A percentile compares a stretch with the other conserved stretches of the same genome.
These are phyloP conservation scores for Alternaria tenuissima DNA, from an alignment of 2,329 filamentous ascomycete genomes.

Conservation along the genomic window DNA sequence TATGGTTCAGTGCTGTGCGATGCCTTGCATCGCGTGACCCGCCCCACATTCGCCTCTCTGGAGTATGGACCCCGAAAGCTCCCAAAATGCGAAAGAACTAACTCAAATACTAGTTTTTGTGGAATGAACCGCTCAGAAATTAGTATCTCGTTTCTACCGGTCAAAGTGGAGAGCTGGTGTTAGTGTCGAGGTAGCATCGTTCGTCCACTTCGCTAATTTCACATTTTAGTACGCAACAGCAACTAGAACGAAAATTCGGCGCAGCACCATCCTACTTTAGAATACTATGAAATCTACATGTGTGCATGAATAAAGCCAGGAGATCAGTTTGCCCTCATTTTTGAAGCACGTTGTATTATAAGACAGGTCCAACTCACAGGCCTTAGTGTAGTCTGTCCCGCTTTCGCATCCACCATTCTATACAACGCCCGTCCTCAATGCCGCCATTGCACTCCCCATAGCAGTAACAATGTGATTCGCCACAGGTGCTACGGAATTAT, in stretches of 20 bases:
- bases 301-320: background rate
- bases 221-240: background rate
- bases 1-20: background rate
- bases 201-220: background rate
- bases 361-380: background rate
- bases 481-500: constrained; percentile 25
- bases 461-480: constrained; percentile 30
- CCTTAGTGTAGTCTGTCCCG: background rate
- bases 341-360: background rate
- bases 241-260: background rate
- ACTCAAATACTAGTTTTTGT: background rate
- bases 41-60: background rate
- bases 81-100: background rate
- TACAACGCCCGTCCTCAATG: constrained; percentile 24
- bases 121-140: background rate
- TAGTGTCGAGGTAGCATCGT: background rate
- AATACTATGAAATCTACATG: background rate
- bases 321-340: background rate
- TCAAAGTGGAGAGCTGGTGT: background rate
- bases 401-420: background rate
- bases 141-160: background rate
- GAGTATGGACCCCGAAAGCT: background rate
- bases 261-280: background rate
- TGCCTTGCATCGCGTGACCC: background rate
- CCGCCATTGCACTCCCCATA: constrained; percentile 33